A percentile compares a stretch with the other conserved stretches of the same genome.
phyloP scores from a whole-genome alignment of 495 filamentous ascomycete genomes.

The Trichoderma erinaceum region DNA sequence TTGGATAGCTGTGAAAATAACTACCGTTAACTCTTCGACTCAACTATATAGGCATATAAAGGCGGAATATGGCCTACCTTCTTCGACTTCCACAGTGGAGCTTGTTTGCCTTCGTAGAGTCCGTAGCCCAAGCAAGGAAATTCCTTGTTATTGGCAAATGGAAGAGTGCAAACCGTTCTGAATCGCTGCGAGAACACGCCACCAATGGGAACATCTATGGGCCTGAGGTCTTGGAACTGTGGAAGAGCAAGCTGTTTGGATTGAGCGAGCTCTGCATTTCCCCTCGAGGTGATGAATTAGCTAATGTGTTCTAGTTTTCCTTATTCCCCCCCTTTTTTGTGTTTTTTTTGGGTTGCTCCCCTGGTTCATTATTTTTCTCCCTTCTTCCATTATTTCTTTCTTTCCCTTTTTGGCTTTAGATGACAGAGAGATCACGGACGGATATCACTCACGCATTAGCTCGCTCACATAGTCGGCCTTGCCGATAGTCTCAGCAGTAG shows the following conservation, averaged over 20 bases:
- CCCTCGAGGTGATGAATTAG: not conserved
- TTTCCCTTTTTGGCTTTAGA: no score
- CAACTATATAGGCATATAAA: not conserved
- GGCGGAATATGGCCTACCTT: not conserved
- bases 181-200: not conserved
- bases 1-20: conserved; percentile 22
- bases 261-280: not conserved
- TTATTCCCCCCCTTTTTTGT: not conserved
- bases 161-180: not conserved
- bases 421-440: not conserved
- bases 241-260: not conserved
- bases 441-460: conserved; percentile 26
- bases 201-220: not conserved
- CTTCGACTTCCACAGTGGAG: conserved; percentile 20
- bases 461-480: conserved; percentile 35
- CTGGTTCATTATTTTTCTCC: not conserved
- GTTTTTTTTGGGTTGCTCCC: not conserved
- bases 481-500: conserved; percentile 22
- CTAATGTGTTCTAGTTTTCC: no score
- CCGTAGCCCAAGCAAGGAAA: conserved; percentile 16
- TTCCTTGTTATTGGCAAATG: not conserved
- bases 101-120: conserved; percentile 20
- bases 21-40: not conserved
- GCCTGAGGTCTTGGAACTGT: not conserved
- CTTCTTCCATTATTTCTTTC: no score